Evolutionary conservation across 208 protist genomes (phyloP).

Genomic region (Crithidia brevicula): DNA sequence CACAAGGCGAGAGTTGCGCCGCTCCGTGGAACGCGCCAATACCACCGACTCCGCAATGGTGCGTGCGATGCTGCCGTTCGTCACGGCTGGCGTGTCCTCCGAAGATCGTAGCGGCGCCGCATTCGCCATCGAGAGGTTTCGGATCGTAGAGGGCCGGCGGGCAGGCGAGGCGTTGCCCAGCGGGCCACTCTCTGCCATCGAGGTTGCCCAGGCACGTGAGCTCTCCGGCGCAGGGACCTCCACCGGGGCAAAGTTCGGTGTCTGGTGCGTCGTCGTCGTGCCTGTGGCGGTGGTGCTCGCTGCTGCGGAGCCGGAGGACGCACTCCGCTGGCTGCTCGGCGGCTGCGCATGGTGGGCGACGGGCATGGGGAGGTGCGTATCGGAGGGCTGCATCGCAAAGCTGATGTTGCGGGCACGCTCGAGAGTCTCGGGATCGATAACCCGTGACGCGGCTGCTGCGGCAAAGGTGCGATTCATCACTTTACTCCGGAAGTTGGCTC

Average conservation of each 20-base stretch:
- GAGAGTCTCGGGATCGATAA: slow-evolving; percentile 12
- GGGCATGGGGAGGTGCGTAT: neutral
- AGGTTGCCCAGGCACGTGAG: neutral
- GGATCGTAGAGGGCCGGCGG: neutral
- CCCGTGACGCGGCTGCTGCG: neutral
- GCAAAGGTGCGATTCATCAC: slow-evolving; percentile 42
- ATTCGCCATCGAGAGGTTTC: neutral
- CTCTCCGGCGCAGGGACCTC: slow-evolving; percentile 5
- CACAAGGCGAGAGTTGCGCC: slow-evolving; percentile 14
- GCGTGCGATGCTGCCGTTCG: slow-evolving; percentile 21
- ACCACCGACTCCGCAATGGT: slow-evolving; percentile 23
- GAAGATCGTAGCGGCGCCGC: neutral
- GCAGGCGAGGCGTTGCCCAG: neutral
- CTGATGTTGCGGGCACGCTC: slow-evolving; percentile 15
- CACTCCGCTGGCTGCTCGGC: neutral
- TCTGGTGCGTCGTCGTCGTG: neutral
- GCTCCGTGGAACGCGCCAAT: slow-evolving; percentile 19
- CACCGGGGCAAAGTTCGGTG: neutral
- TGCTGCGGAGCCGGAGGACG: neutral
- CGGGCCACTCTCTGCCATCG: neutral
- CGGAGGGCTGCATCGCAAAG: neutral
- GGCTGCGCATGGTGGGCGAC: neutral
- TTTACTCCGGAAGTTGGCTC: slow-evolving; percentile 24
- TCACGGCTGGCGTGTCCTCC: neutral
- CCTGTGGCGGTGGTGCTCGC: neutral